Conservation (phyloP, 495 filamentous ascomycete species). For the Penicillium robsamsonii region DNA sequence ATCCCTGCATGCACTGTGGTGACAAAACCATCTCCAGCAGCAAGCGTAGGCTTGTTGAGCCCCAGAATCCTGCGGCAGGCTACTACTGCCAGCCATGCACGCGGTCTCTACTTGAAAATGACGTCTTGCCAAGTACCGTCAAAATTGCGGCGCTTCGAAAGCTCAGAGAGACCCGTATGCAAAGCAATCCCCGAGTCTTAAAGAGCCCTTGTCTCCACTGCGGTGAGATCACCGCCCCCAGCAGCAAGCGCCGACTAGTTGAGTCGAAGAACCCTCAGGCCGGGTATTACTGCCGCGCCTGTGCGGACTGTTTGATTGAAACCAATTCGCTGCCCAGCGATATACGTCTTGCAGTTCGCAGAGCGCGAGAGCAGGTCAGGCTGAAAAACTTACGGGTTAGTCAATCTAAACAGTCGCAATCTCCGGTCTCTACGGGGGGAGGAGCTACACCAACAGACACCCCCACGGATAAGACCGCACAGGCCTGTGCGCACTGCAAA, state of each 20-base stretch:
- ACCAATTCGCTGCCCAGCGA: constrained; percentile 1
- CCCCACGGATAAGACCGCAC: neutral
- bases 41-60: constrained; percentile 3
- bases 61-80: constrained; percentile 1
- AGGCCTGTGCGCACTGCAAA: neutral
- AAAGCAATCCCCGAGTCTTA: neutral
- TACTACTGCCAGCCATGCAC: constrained; percentile 11
- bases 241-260: constrained; percentile 9
- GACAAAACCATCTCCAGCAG: constrained; percentile 2
- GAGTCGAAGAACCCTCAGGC: neutral
- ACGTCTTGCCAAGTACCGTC: neutral
- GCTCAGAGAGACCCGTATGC: neutral
- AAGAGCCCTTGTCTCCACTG: constrained; percentile 7
- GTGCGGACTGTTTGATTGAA: neutral
- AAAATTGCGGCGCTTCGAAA: neutral
- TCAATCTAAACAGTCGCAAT: neutral
- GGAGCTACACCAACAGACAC: neutral
- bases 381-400: neutral
- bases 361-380: constrained; percentile 1
- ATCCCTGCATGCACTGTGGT: constrained; percentile 7
- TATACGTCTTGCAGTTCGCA: neutral
- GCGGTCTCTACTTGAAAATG: neutral
- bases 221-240: constrained; percentile 2
- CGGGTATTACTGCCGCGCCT: constrained; percentile 9
- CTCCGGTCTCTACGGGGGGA: neutral